phyloP scores from a whole-genome alignment of 192 early-diverging fungal genomes.

The Chytriomyces hyalinus region DNA sequence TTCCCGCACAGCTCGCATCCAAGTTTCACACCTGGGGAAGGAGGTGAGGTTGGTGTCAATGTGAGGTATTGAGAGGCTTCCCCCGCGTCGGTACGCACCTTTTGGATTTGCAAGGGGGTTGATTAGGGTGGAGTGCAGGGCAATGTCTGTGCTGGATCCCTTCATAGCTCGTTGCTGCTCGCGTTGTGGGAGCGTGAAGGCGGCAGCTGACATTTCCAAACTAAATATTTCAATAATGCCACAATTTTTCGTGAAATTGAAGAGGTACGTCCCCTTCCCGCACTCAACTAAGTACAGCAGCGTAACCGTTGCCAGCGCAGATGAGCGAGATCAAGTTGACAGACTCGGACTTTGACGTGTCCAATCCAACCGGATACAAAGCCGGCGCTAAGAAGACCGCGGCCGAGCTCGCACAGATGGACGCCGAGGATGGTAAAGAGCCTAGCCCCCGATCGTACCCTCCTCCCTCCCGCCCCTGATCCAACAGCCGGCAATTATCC shows the following conservation, averaged over 20 bases:
- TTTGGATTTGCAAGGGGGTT: slow-evolving; percentile 68
- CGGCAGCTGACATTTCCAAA: not conserved
- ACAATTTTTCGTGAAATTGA: no score
- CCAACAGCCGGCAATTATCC: not conserved
- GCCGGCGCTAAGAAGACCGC: slow-evolving; percentile 90
- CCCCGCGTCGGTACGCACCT: slow-evolving; percentile 34
- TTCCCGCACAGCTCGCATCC: slow-evolving; percentile 63
- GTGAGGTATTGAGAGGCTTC: not conserved
- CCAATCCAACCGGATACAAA: slow-evolving; percentile 82
- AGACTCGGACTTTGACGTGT: slow-evolving; percentile 74
- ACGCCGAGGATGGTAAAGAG: slow-evolving; percentile 73
- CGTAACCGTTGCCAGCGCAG: not conserved
- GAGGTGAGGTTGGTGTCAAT: not conserved
- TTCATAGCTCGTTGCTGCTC: not conserved
- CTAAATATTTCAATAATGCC: no score
- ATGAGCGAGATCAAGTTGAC: not conserved
- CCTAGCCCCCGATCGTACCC: not conserved
- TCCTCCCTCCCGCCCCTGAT: not conserved
- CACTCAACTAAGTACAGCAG: not conserved
- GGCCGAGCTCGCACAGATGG: slow-evolving; percentile 81
- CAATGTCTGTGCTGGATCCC: not conserved
- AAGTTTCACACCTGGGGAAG: slow-evolving; percentile 49
- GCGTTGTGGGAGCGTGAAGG: not conserved
- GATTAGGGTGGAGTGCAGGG: slow-evolving; percentile 41
- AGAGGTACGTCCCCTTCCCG: no score